These are phyloP conservation scores for Mariannaea elegans DNA, from an alignment of 2,329 filamentous ascomycete species.

Conservation along the genomic window DNA sequence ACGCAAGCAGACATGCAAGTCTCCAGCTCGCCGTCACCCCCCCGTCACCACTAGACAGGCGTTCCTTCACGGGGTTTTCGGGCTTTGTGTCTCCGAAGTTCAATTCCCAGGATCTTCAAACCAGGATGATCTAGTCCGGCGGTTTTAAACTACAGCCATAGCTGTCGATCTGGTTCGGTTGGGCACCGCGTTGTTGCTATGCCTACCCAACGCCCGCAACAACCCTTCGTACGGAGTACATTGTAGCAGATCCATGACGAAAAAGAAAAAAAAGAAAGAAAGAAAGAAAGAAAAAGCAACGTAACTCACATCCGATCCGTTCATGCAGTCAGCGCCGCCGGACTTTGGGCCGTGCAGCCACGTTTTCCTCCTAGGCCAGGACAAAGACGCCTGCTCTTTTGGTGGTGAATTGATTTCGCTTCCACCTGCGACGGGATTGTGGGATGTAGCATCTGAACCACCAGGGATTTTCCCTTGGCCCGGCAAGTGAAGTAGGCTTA, in stretches of 20 bases:
- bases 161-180: no score
- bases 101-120: no score
- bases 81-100: slow-evolving; percentile 31
- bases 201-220: no score
- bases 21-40: no score
- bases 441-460: not conserved
- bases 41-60: no score
- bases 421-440: not conserved
- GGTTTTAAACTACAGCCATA: no score
- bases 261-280: not conserved
- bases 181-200: not conserved
- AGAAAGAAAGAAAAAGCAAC: slow-evolving; percentile 1
- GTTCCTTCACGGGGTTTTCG: no score
- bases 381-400: not conserved
- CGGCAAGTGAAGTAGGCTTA: not conserved
- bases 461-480: not conserved
- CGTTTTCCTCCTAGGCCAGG: not conserved
- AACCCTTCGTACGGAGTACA: no score
- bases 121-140: no score
- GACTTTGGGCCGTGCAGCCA: slow-evolving; percentile 8
- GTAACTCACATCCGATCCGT: slow-evolving; percentile 9
- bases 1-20: slow-evolving; percentile 18
- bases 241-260: not conserved
- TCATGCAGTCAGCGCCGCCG: slow-evolving; percentile 17
- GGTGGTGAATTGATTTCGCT: not conserved